Evolutionary conservation across 805 yeast genomes (phyloP).

Genomic region (Candida lessepsii): DNA sequence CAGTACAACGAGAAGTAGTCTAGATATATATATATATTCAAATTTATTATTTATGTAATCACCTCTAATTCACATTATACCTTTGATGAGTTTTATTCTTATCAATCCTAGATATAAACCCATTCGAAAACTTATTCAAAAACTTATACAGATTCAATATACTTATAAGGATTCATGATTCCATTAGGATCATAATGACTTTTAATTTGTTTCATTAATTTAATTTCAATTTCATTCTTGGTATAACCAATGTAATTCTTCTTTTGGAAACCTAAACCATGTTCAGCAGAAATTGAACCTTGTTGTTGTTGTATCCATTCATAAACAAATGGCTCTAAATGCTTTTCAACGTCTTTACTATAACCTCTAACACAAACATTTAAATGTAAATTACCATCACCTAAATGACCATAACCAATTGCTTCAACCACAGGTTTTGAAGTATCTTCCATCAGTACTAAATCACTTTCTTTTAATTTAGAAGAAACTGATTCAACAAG

Average conservation of each 20-base stretch:
- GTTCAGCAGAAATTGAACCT: slow-evolving; percentile 96
- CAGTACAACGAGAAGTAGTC: too few species aligned
- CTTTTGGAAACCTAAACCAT: slow-evolving; percentile 97
- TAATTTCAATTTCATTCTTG: slow-evolving; percentile 68
- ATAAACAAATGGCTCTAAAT: slow-evolving; percentile 90
- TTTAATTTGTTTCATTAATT: slow-evolving; percentile 76
- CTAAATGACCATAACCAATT: slow-evolving; percentile 97
- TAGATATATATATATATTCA: not conserved
- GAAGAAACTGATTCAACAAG: slow-evolving; percentile 76
- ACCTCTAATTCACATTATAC: not conserved
- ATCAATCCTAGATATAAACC: too few species aligned
- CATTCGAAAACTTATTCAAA: slow-evolving; percentile 22
- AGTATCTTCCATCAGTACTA: slow-evolving; percentile 59
- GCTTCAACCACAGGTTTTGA: slow-evolving; percentile 81
- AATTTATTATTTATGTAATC: not conserved
- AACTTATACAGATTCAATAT: slow-evolving; percentile 37
- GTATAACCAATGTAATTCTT: slow-evolving; percentile 84
- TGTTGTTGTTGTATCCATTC: slow-evolving; percentile 74
- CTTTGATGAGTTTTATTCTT: too few species aligned
- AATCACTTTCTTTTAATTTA: slow-evolving; percentile 52
- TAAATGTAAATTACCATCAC: slow-evolving; percentile 94
- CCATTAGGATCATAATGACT: slow-evolving; percentile 85
- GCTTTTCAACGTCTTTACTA: slow-evolving; percentile 71
- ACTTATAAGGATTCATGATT: slow-evolving; percentile 93
- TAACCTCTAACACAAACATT: slow-evolving; percentile 89